Conservation (phyloP, 208 protist genomes). For the Crithidia brevicula region DNA sequence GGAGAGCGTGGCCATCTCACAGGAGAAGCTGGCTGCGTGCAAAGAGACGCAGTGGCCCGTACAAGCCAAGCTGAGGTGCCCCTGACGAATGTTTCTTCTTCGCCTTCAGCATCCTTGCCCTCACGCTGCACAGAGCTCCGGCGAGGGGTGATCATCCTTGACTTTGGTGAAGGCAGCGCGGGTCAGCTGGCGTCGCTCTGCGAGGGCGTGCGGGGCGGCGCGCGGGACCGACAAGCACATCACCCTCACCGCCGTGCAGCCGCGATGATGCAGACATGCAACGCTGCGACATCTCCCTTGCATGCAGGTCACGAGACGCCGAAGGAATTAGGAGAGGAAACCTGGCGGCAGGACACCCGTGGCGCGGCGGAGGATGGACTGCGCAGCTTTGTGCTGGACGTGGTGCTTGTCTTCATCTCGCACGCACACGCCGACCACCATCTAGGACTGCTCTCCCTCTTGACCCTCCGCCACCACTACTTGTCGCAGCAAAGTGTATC, state of each 20-base stretch:
- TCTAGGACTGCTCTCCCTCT: constrained; percentile 74
- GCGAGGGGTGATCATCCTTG: constrained; percentile 68
- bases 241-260: no score
- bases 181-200: constrained; percentile 73
- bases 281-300: no score
- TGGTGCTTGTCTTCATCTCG: constrained; percentile 85
- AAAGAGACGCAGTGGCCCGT: no score
- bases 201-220: constrained; percentile 20
- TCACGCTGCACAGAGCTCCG: constrained; percentile 21
- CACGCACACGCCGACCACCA: constrained; percentile 92
- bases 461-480: constrained; percentile 62
- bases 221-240: background rate
- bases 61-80: no score
- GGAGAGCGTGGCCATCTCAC: no score
- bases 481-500: background rate
- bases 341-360: no score
- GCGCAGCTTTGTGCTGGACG: constrained; percentile 44
- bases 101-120: no score
- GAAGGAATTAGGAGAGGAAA: no score
- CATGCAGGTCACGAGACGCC: no score
- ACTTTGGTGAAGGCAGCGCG: constrained; percentile 85
- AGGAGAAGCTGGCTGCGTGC: no score
- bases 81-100: no score
- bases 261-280: no score
- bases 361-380: constrained; percentile 15